phyloP scores from a whole-genome alignment of 495 filamentous ascomycete genomes.

The Aspergillus carlsbadensis region DNA sequence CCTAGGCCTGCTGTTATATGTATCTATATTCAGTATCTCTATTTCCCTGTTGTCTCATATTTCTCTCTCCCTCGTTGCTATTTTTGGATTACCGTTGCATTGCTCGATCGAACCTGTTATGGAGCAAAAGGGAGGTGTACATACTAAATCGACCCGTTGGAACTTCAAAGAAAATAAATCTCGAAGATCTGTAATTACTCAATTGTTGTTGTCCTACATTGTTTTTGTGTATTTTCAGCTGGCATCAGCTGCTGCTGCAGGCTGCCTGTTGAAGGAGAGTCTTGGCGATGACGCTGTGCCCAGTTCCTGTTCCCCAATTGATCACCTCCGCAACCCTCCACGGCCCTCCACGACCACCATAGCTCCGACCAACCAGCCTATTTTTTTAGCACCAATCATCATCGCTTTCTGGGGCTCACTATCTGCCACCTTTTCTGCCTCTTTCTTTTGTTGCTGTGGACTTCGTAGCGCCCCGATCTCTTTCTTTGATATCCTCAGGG shows the following conservation, averaged over 20 bases:
- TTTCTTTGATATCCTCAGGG: background rate
- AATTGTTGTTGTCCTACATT: background rate
- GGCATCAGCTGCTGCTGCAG: background rate
- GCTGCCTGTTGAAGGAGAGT: background rate
- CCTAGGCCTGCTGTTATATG: conserved; percentile 6
- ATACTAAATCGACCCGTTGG: background rate
- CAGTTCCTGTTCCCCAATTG: conserved; percentile 16
- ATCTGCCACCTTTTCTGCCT: background rate
- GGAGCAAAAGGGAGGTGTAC: background rate
- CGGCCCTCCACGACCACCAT: conserved; percentile 8
- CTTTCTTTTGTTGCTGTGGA: background rate
- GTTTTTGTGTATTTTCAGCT: no score
- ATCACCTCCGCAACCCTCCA: conserved; percentile 19
- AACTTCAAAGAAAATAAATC: background rate
- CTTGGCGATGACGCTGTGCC: conserved; percentile 25
- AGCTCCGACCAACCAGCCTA: background rate
- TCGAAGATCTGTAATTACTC: background rate
- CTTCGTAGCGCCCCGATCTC: background rate
- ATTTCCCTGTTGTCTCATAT: conserved; percentile 4
- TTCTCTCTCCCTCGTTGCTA: conserved; percentile 6
- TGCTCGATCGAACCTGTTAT: background rate
- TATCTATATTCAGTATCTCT: conserved; percentile 16
- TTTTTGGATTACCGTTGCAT: conserved; percentile 11
- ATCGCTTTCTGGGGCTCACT: background rate
- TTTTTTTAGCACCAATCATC: conserved; percentile 5